phyloP scores from a whole-genome alignment of 2,329 filamentous ascomycete species.

The Epichloe bromicola region DNA sequence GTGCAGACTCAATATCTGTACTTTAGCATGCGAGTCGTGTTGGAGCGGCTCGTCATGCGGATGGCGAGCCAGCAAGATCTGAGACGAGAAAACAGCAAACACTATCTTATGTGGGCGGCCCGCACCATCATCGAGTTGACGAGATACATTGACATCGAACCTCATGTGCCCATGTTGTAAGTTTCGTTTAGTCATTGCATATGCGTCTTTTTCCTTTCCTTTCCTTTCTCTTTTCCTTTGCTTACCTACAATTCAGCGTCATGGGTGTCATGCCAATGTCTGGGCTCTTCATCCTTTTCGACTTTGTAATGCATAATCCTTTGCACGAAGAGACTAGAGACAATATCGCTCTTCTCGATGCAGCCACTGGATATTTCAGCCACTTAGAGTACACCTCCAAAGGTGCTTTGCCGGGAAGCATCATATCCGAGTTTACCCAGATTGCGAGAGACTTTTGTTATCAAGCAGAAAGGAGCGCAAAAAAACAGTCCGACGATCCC shows the following conservation, averaged over 20 bases:
- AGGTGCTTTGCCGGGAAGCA: constrained; percentile 7
- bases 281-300: constrained; percentile 12
- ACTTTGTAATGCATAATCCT: constrained; percentile 13
- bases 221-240: not conserved
- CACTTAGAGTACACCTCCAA: constrained; percentile 5
- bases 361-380: constrained; percentile 9
- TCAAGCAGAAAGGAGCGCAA: constrained; percentile 1
- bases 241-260: constrained; percentile 6
- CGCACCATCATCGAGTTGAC: constrained; percentile 20
- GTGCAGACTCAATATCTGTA: constrained; percentile 19
- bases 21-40: constrained; percentile 17
- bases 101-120: constrained; percentile 18
- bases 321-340: constrained; percentile 8
- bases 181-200: not conserved
- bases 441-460: constrained; percentile 1
- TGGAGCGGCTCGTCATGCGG: constrained; percentile 18
- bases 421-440: constrained; percentile 4
- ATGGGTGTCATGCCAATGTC: constrained; percentile 9
- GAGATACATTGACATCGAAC: constrained; percentile 18
- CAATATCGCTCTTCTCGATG: constrained; percentile 9
- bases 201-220: not conserved
- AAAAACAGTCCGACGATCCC: not conserved
- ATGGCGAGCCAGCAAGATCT: constrained; percentile 9
- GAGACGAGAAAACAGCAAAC: constrained; percentile 10
- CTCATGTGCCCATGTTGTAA: constrained; percentile 22